phyloP scores from a whole-genome alignment of 805 yeast genomes.

The Starmerella apis region DNA sequence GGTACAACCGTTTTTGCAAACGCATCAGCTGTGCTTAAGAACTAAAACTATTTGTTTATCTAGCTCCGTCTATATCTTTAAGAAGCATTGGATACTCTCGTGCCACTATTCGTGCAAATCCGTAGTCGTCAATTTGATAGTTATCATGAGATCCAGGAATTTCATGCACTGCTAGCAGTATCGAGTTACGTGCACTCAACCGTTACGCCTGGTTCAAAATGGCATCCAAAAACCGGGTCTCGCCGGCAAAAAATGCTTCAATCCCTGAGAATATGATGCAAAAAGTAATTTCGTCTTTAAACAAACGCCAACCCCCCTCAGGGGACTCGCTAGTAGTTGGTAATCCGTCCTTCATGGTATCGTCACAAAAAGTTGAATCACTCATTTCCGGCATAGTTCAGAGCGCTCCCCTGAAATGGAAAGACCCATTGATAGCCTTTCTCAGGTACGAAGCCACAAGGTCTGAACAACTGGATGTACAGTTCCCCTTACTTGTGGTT shows the following conservation, averaged over 20 bases:
- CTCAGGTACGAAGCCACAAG: background rate
- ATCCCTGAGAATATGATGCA: background rate
- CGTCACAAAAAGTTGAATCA: background rate
- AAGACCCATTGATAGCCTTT: background rate
- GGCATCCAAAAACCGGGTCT: background rate
- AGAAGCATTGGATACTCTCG: no score
- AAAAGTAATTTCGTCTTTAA: background rate
- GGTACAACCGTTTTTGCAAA: conserved; percentile 20
- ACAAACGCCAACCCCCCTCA: background rate
- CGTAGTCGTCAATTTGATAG: no score
- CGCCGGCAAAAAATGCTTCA: background rate
- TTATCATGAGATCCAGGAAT: no score
- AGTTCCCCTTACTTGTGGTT: background rate
- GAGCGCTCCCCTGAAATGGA: background rate
- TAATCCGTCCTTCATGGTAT: background rate
- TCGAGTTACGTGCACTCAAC: no score
- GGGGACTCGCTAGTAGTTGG: conserved; percentile 1
- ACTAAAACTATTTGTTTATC: no score
- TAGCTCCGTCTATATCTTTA: no score
- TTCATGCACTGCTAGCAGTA: no score
- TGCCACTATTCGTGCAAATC: no score
- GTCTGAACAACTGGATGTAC: background rate
- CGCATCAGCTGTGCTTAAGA: background rate
- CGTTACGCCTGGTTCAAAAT: background rate
- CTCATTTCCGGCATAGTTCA: background rate